These are phyloP conservation scores for Wickerhamomyces queroliae DNA, from an alignment of 805 yeast genomes.

Conservation along the genomic window DNA sequence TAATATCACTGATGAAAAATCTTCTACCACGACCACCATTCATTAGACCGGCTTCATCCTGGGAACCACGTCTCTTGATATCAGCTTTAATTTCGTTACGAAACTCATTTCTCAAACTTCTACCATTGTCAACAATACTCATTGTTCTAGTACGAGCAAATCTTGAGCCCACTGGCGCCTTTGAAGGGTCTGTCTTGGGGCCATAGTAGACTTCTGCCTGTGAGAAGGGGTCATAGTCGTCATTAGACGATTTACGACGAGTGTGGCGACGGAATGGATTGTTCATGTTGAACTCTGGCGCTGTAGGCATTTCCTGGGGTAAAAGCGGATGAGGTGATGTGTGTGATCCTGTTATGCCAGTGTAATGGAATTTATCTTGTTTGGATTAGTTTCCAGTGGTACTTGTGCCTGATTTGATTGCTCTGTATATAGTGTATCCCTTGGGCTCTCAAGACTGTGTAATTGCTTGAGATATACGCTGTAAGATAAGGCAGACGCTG, in stretches of 20 bases:
- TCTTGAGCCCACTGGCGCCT: constrained; percentile 31
- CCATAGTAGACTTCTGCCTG: constrained; percentile 69
- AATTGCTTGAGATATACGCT: too few relatives aligned
- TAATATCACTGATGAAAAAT: constrained; percentile 72
- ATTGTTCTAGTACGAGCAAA: constrained; percentile 53
- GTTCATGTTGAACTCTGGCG: constrained; percentile 1
- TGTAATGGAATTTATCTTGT: too few relatives aligned
- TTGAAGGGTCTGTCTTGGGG: constrained; percentile 50
- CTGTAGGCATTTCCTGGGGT: too few relatives aligned
- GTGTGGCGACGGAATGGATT: constrained; percentile 5
- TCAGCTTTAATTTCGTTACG: constrained; percentile 18
- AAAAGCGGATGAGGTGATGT: too few relatives aligned
- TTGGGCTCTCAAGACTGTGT: too few relatives aligned
- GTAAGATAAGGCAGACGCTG: too few relatives aligned
- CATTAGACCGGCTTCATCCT: constrained; percentile 37
- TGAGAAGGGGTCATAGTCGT: constrained; percentile 50
- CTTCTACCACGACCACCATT: constrained; percentile 31
- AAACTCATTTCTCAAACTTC: constrained; percentile 12
- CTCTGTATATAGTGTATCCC: too few relatives aligned
- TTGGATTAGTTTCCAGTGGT: too few relatives aligned
- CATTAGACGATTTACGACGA: constrained; percentile 20
- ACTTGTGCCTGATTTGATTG: too few relatives aligned
- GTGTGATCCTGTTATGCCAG: too few relatives aligned
- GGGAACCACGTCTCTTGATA: constrained; percentile 45
- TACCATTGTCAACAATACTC: constrained; percentile 34